phyloP scores from a whole-genome alignment of 73 alveolate genomes.

The Effrenium voratum region DNA sequence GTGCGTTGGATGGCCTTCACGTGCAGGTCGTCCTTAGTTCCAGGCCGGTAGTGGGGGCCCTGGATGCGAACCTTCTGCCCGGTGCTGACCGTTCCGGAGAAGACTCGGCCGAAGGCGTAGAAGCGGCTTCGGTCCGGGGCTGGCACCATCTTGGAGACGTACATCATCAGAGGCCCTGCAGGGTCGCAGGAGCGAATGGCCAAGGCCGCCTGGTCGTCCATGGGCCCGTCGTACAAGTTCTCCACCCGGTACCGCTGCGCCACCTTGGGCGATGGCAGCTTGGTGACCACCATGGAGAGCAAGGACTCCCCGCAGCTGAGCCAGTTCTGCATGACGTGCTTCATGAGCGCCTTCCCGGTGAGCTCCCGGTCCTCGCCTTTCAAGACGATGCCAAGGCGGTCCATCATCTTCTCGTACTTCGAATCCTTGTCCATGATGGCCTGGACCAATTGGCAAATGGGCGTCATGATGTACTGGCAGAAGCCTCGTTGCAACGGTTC shows the following conservation, averaged over 20 bases:
- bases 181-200: conserved; percentile 97
- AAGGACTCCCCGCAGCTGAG: conserved; percentile 99
- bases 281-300: conserved; percentile 98
- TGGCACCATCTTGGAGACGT: conserved; percentile 98
- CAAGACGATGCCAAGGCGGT: conserved; percentile 94
- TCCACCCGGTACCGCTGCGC: conserved; percentile 99
- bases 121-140: conserved; percentile 96
- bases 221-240: conserved; percentile 94
- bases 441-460: conserved; percentile 57
- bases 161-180: conserved; percentile 98
- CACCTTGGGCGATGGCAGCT: conserved; percentile 99
- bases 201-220: conserved; percentile 98
- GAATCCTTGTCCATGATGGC: conserved; percentile 95
- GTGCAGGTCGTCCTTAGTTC: conserved; percentile 96
- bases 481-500: conserved; percentile 96
- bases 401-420: conserved; percentile 95
- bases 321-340: conserved; percentile 98
- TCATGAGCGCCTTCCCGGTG: conserved; percentile 95
- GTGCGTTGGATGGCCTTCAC: conserved; percentile 96
- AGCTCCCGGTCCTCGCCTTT: conserved; percentile 95
- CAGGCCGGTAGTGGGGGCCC: conserved; percentile 97
- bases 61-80: conserved; percentile 98
- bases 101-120: conserved; percentile 99
- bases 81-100: conserved; percentile 97
- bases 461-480: conserved; percentile 94